phyloP scores from a whole-genome alignment of 2,329 filamentous ascomycete species.

The Alternaria hordeiaustralica region DNA sequence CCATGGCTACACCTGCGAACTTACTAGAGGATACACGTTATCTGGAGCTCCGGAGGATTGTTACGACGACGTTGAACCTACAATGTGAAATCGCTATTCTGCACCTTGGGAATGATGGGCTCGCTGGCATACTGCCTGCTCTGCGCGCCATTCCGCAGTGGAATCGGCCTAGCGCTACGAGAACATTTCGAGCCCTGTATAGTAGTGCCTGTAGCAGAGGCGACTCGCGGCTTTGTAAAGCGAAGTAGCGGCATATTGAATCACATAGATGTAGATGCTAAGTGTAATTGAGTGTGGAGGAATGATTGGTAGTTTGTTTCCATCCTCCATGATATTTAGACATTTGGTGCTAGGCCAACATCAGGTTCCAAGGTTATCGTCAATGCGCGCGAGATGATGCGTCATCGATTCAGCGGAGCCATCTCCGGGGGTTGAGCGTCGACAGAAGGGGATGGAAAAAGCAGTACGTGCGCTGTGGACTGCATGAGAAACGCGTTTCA shows the following conservation, averaged over 20 bases:
- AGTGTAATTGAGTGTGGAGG: not conserved
- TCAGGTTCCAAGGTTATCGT: not conserved
- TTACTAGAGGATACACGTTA: not conserved
- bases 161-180: constrained; percentile 24
- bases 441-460: not conserved
- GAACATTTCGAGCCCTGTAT: not conserved
- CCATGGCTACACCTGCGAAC: not conserved
- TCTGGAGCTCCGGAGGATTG: too few relatives aligned
- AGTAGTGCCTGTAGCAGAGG: not conserved
- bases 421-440: not conserved
- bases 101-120: constrained; percentile 32
- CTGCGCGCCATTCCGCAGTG: constrained; percentile 43
- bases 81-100: constrained; percentile 51
- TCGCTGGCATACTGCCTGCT: constrained; percentile 47
- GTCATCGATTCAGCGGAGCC: not conserved
- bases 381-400: not conserved
- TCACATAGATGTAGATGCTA: not conserved
- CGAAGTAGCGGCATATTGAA: constrained; percentile 1
- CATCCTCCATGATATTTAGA: not conserved
- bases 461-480: not conserved
- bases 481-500: not conserved
- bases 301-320: not conserved
- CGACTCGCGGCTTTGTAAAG: not conserved
- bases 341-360: not conserved
- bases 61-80: too few relatives aligned